phyloP scores from a whole-genome alignment of 106 monocot genomes.

The Dactylorhiza incarnata region DNA sequence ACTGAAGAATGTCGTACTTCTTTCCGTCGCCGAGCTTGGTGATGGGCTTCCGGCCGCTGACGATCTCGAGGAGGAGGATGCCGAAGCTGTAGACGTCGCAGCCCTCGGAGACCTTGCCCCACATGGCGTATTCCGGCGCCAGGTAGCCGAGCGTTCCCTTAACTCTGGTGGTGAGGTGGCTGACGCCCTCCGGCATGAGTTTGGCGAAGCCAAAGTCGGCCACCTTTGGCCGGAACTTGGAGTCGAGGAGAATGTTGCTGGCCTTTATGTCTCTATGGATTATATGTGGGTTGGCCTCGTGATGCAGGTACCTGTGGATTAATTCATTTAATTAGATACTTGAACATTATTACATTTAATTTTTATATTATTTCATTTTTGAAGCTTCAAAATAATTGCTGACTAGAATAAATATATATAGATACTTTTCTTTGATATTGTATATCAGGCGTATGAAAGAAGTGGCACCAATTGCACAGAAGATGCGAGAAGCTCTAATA shows the following conservation, averaged over 20 bases:
- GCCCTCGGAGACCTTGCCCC: constrained; percentile 29
- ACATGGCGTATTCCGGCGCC: constrained; percentile 42
- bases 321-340: too few species aligned
- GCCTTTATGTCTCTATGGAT: constrained; percentile 67
- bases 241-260: constrained; percentile 45
- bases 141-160: constrained; percentile 39
- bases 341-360: too few species aligned
- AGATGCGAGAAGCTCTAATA: too few species aligned
- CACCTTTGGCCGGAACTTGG: constrained; percentile 34
- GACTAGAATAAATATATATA: not conserved
- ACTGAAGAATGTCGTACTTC: constrained; percentile 23
- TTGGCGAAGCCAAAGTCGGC: constrained; percentile 46
- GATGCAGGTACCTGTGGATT: constrained; percentile 42
- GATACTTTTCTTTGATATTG: not conserved
- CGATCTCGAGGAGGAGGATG: constrained; percentile 35
- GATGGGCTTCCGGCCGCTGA: constrained; percentile 32
- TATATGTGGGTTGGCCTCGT: constrained; percentile 28
- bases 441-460: too few species aligned
- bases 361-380: too few species aligned
- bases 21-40: constrained; percentile 13
- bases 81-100: constrained; percentile 43
- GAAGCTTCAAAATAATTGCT: not conserved
- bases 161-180: constrained; percentile 24
- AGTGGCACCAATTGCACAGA: too few species aligned
- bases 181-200: constrained; percentile 30